These are phyloP conservation scores for Clitocybe nebularis DNA, from an alignment of 1,284 basidiomycete genomes.

Conservation along the genomic window DNA sequence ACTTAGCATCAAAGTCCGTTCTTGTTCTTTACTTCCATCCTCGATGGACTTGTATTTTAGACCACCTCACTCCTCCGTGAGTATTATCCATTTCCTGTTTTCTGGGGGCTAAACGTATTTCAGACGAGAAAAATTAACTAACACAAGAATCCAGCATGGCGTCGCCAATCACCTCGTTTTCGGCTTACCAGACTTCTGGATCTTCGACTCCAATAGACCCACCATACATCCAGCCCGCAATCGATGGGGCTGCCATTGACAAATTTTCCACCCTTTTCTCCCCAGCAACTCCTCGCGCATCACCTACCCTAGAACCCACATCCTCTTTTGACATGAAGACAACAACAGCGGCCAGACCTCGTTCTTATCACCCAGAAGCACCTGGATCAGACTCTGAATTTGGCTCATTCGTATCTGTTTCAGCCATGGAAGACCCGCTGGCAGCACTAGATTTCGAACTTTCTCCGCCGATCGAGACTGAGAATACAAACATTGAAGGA, in stretches of 20 bases:
- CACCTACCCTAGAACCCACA: constrained; percentile 24
- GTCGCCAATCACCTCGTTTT: constrained; percentile 4
- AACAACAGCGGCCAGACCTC: constrained; percentile 8
- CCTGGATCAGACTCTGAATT: constrained; percentile 53
- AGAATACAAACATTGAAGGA: not conserved
- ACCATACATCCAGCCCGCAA: not conserved
- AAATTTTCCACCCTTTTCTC: constrained; percentile 40
- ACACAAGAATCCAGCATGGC: not conserved
- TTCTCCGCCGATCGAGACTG: constrained; percentile 6
- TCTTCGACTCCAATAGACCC: not conserved
- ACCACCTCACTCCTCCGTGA: not conserved
- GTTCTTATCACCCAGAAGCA: constrained; percentile 13
- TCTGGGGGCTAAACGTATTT: not conserved
- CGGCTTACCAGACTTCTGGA: not conserved
- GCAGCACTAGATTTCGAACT: constrained; percentile 10
- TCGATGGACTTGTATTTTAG: not conserved
- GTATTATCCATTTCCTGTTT: not conserved
- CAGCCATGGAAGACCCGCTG: constrained; percentile 56
- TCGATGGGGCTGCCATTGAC: constrained; percentile 18
- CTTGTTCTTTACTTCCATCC: not conserved
- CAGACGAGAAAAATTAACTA: not conserved
- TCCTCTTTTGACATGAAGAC: constrained; percentile 2
- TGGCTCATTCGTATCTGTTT: constrained; percentile 65
- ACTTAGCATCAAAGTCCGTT: not conserved
- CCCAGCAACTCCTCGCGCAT: constrained; percentile 37